Evolutionary conservation across 768 basidiomycete species (phyloP).

Genomic region (Kwoniella dendrophila): DNA sequence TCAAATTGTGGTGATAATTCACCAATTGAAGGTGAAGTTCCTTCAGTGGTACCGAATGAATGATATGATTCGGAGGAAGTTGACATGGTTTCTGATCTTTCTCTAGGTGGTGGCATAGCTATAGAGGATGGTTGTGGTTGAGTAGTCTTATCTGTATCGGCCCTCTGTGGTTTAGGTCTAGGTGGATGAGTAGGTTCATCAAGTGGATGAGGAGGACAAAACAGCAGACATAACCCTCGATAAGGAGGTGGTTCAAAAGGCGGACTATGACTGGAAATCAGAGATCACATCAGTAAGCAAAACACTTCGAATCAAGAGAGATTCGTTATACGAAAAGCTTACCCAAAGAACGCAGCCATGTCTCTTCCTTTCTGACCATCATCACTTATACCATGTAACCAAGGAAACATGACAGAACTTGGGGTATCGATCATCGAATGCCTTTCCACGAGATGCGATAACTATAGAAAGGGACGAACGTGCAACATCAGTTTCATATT

Average conservation of each 20-base stretch:
- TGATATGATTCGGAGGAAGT: slow-evolving; percentile 32
- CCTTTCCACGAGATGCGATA: slow-evolving; percentile 41
- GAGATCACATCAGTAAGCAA: slow-evolving; percentile 8
- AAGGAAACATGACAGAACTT: slow-evolving; percentile 52
- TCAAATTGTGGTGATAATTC: slow-evolving; percentile 25
- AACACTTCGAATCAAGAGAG: background rate
- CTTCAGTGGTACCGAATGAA: slow-evolving; percentile 42
- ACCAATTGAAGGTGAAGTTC: slow-evolving; percentile 37
- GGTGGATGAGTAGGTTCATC: slow-evolving; percentile 21
- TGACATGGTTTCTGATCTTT: slow-evolving; percentile 49
- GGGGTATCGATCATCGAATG: slow-evolving; percentile 50
- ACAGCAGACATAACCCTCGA: slow-evolving; percentile 47
- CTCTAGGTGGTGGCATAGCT: slow-evolving; percentile 26
- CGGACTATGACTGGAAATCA: slow-evolving; percentile 30
- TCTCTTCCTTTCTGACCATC: slow-evolving; percentile 45
- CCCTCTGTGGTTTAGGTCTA: slow-evolving; percentile 9
- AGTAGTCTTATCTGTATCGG: slow-evolving; percentile 21
- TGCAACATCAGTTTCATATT: background rate
- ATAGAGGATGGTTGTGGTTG: slow-evolving; percentile 17
- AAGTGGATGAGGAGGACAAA: slow-evolving; percentile 46
- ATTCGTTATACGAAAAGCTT: slow-evolving; percentile 9
- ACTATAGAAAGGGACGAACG: slow-evolving; percentile 15
- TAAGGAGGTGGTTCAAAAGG: slow-evolving; percentile 53
- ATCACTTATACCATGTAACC: slow-evolving; percentile 55
- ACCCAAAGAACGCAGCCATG: slow-evolving; percentile 55